Conservation (phyloP, 202 grass and related monocot species). For the Miscanthus sacchariflorus region DNA sequence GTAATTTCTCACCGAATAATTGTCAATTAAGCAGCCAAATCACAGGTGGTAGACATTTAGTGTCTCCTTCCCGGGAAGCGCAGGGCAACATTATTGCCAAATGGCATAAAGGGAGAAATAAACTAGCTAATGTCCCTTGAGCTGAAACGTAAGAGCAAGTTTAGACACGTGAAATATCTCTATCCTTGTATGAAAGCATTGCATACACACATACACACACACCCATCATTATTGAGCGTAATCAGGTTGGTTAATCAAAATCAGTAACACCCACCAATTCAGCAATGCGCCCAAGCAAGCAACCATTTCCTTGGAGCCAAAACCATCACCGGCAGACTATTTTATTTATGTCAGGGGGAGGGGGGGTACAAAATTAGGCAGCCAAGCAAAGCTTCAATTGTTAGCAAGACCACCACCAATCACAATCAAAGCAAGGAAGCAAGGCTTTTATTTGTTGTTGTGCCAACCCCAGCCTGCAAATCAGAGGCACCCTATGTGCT, state of each 20-base stretch:
- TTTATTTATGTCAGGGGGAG: background rate
- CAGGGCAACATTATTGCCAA: background rate
- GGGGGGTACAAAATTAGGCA: constrained; percentile 35
- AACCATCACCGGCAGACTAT: constrained; percentile 29
- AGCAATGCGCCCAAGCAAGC: constrained; percentile 37
- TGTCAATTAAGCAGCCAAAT: background rate
- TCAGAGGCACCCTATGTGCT: background rate
- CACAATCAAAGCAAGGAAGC: constrained; percentile 2
- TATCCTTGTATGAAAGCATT: constrained; percentile 41
- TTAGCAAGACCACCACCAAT: constrained; percentile 41
- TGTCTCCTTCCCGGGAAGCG: background rate
- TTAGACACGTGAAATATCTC: background rate
- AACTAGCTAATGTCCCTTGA: background rate
- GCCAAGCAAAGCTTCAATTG: constrained; percentile 39
- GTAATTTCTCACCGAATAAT: constrained; percentile 1
- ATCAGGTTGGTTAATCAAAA: constrained; percentile 36
- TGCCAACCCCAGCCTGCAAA: constrained; percentile 28
- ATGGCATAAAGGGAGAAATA: background rate
- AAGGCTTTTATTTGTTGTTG: background rate
- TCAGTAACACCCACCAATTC: constrained; percentile 1
- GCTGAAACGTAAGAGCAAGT: background rate
- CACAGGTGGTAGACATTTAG: background rate
- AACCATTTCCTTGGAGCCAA: constrained; percentile 56
- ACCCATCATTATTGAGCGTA: background rate
- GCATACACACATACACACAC: background rate